Evolutionary conservation across 2,329 filamentous ascomycete species (phyloP).

Genomic region (Diaporthe destruens): DNA sequence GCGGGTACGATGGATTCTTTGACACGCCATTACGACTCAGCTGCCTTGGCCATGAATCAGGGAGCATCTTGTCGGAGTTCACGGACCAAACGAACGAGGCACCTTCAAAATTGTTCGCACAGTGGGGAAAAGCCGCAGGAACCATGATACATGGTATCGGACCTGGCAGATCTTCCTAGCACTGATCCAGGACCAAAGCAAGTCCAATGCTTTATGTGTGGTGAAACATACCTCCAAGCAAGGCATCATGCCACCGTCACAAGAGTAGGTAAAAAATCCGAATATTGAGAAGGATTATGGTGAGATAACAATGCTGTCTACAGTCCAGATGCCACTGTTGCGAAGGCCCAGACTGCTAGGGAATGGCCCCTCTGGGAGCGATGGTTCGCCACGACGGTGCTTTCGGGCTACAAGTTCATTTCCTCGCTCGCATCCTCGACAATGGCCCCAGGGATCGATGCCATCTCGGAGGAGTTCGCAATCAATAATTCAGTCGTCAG

Average conservation of each 20-base stretch:
- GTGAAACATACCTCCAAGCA: too few relatives aligned
- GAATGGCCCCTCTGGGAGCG: conserved; percentile 16
- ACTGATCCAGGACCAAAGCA: neutral
- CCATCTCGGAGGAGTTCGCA: neutral
- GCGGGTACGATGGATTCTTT: conserved; percentile 2
- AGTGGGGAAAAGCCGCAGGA: neutral
- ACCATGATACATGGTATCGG: neutral
- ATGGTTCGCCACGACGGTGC: conserved; percentile 21
- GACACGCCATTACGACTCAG: conserved; percentile 12
- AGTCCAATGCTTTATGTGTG: neutral
- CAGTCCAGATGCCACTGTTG: neutral
- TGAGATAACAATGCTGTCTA: neutral
- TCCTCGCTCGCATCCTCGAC: conserved; percentile 7
- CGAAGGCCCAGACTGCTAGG: neutral
- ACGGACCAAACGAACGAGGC: neutral
- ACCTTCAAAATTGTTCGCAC: neutral
- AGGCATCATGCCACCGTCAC: neutral
- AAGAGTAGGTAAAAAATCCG: neutral
- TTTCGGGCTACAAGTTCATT: conserved; percentile 18
- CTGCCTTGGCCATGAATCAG: neutral
- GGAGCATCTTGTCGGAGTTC: neutral
- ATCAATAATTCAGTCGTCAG: neutral
- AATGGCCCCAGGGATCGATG: conserved; percentile 9
- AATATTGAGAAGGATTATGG: neutral
- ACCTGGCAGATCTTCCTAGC: neutral